Base-by-base conservation (phyloP, 163 green algal species). In the Chloroidium sp. region DNA sequence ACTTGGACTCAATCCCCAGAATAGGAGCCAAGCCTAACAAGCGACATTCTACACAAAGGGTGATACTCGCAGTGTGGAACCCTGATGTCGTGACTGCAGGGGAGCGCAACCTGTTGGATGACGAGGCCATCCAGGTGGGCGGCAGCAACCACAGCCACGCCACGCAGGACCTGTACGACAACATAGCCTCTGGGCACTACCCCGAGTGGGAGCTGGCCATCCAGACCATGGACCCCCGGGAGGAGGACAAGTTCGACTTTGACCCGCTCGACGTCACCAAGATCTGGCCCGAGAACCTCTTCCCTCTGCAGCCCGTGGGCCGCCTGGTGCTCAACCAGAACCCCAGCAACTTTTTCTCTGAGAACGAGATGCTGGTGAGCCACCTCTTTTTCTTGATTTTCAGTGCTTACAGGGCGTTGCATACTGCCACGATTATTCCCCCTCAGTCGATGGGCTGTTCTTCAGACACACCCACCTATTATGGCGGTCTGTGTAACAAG, bases 241-340 rank as follows among this genome's bases (percentile, higher is more conserved):
- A 97, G 75, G 88, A 97, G 88, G 88, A 97, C 87, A 95, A 94
- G 89, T 94, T 86, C 77, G 91, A 97, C 82, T 98, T 98, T 85
- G 94, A 98, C 88, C 92, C 93, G 10, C 87, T 98, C 83, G 92
- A 95, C 82, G 89, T 93, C 12, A 95, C 92, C 82, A 95, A 96
- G 87, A 91, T 82, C n/a, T 94, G 90, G 90, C 91, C 91, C 57
- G 91, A 95, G 83, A 84, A 93, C 59, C 13, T 91, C 2, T 98
- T 98, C 88, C 94, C 94, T 0, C 85, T 98, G 86, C 92, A 97
- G 85, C 87, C 86, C 6, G 90, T 98, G 1, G 95, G 94, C 58
- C 90, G 94, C 85, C 94, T 98, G 93, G 94, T 98, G 77, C 90
- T 98, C 59, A 98, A 98, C 91, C 87, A 90, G 77, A 99, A 99